Evolutionary conservation across 2,329 filamentous ascomycete species (phyloP).

Genomic region (Beauveria asiatica): DNA sequence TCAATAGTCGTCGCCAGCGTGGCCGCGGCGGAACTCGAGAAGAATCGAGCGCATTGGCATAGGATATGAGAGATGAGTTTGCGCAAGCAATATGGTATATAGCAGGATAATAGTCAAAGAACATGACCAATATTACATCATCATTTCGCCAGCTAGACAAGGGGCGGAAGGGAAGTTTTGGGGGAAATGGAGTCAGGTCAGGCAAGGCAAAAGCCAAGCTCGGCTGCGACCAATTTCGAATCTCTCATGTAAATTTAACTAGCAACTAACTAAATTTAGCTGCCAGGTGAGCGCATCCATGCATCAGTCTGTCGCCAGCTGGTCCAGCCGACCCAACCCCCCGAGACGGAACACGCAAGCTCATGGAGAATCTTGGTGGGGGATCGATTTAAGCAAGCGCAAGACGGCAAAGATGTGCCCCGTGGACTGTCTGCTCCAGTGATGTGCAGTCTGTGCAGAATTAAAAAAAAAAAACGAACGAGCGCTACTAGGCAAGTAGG

Average conservation of each 20-base stretch:
- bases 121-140: background rate
- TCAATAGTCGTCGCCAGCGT: too few species aligned
- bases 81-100: background rate
- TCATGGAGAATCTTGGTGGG: background rate
- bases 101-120: background rate
- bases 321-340: background rate
- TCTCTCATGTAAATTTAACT: too few species aligned
- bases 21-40: background rate
- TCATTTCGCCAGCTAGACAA: background rate
- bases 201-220: background rate
- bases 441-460: too few species aligned
- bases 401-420: background rate
- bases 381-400: background rate
- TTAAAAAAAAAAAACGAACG: background rate
- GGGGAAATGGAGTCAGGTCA: background rate
- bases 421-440: background rate
- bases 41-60: background rate
- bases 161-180: background rate
- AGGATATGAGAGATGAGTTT: background rate
- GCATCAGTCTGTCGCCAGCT: background rate
- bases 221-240: too few species aligned
- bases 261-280: background rate
- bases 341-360: conserved; percentile 3
- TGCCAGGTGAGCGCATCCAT: conserved; percentile 1
- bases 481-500: background rate